These are phyloP conservation scores for Kodamaea ohmeri DNA, from an alignment of 1,139 yeast genomes.

Conservation along the genomic window DNA sequence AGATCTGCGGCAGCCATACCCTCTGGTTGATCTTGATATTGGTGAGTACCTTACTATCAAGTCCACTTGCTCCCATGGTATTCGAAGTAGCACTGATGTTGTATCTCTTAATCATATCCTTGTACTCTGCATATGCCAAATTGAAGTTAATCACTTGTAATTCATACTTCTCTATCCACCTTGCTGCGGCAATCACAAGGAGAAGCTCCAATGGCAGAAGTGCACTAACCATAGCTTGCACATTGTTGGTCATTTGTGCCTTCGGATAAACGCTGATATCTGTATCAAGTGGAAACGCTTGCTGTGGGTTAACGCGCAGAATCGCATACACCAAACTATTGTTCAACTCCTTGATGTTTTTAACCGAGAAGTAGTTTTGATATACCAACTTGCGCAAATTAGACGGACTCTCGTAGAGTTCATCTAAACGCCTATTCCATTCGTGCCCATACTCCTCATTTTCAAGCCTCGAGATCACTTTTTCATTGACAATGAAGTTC, in stretches of 20 bases:
- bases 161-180: conserved; percentile 62
- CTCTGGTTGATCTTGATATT: conserved; percentile 42
- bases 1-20: conserved; percentile 46
- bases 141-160: conserved; percentile 65
- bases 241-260: conserved; percentile 22
- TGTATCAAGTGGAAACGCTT: conserved; percentile 34
- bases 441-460: conserved; percentile 25
- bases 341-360: conserved; percentile 56
- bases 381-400: conserved; percentile 26
- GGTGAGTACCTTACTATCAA: conserved; percentile 30
- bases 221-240: conserved; percentile 36
- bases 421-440: conserved; percentile 54
- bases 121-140: conserved; percentile 74
- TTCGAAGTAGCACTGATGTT: conserved; percentile 37
- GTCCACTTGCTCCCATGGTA: conserved; percentile 25
- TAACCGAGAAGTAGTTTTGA: conserved; percentile 56
- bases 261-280: conserved; percentile 25
- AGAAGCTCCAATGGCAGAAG: conserved; percentile 70
- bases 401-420: conserved; percentile 15
- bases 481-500: conserved; percentile 25
- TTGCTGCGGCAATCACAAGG: conserved; percentile 67
- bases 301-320: conserved; percentile 22
- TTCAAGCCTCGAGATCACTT: conserved; percentile 16
- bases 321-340: conserved; percentile 50
- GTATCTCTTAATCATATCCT: conserved; percentile 47